Evolutionary conservation across 148 eudicot genomes (phyloP), one percentile per base, ranked within the genome.

Genomic region (Silene latifolia): DNA sequence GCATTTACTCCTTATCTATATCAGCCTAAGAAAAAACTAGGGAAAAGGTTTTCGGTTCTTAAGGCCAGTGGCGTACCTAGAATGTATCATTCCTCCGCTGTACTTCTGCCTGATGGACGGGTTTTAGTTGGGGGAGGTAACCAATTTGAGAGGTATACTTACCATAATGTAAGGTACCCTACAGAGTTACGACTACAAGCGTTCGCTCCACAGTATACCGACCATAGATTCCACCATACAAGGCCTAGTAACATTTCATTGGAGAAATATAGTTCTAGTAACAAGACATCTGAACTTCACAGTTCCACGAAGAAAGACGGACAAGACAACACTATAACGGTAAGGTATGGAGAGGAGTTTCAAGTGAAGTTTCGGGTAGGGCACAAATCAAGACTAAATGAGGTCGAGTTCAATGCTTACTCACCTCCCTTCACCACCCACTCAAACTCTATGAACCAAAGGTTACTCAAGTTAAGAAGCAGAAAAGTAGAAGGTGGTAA

Each of bases 51-150:
- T 61, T 51, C 76, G 1, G 58, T 76, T 10, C 78, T 85, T 0
- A 75, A 76, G 25, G 8, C 86, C 12, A 85, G 87, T 1, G 72
- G 84, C 32, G 77, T 89, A 15, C 77, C 93, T 7, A 71, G 93
- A 44, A 83, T 89, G 93, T 89, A 83, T 62, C 93, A 87, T 59
- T 89, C 93, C 3, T 80, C 93, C 4, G 87, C 93, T 19, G 44
- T 87, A 20, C 86, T 89, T 25, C 23, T 89, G 47, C 89, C 88
- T 15, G 86, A 87, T 68, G 93, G 93, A 9, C 72, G 87, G 25
- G 75, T 89, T 48, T 70, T 89, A 13, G 86, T 89, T 1, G 87
- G 76, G 0, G 93, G 93, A 1, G 72, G 93, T 10, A 89, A 89
- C 75, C 89, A 87, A 6, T 75, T 87, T 66, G 66, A 64, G 5